phyloP scores from a whole-genome alignment of 192 early-diverging fungal genomes.

The Mortierella claussenii region DNA sequence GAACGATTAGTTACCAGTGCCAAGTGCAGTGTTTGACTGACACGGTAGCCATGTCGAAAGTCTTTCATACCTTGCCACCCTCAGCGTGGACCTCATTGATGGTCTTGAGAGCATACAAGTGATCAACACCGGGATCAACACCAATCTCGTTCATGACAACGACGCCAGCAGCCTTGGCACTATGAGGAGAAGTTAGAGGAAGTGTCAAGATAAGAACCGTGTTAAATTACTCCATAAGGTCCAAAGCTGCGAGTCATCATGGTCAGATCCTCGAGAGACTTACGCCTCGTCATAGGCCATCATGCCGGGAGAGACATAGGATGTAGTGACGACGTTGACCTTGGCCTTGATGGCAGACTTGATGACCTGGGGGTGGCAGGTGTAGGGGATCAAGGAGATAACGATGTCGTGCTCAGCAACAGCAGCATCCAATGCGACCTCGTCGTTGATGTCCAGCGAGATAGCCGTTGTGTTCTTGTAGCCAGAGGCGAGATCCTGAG shows the following conservation, averaged over 20 bases:
- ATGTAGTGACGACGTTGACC: slow-evolving; percentile 96
- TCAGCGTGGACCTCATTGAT: slow-evolving; percentile 88
- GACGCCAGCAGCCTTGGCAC: slow-evolving; percentile 87
- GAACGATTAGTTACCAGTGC: too few species aligned
- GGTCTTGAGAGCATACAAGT: slow-evolving; percentile 90
- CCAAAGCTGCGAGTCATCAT: too few species aligned
- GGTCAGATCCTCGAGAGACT: too few species aligned
- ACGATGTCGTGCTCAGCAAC: slow-evolving; percentile 90
- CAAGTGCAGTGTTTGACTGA: too few species aligned
- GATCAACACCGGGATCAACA: slow-evolving; percentile 97
- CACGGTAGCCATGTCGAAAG: too few species aligned
- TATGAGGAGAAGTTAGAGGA: slow-evolving; percentile 42
- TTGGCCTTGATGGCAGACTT: slow-evolving; percentile 90
- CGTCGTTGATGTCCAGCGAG: slow-evolving; percentile 84
- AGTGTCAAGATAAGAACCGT: too few species aligned
- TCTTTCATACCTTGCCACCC: slow-evolving; percentile 79
- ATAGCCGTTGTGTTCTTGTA: slow-evolving; percentile 72
- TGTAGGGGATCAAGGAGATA: slow-evolving; percentile 93
- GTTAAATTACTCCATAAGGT: too few species aligned
- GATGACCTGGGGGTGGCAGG: slow-evolving; percentile 89
- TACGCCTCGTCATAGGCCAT: slow-evolving; percentile 85
- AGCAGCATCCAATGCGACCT: slow-evolving; percentile 73
- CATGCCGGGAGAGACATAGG: slow-evolving; percentile 97
- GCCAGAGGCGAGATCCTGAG: slow-evolving; percentile 71
- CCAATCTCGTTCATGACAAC: slow-evolving; percentile 99